These are phyloP conservation scores for Aquilaria sinensis DNA, from an alignment of 345 rosid species.

Conservation along the genomic window DNA sequence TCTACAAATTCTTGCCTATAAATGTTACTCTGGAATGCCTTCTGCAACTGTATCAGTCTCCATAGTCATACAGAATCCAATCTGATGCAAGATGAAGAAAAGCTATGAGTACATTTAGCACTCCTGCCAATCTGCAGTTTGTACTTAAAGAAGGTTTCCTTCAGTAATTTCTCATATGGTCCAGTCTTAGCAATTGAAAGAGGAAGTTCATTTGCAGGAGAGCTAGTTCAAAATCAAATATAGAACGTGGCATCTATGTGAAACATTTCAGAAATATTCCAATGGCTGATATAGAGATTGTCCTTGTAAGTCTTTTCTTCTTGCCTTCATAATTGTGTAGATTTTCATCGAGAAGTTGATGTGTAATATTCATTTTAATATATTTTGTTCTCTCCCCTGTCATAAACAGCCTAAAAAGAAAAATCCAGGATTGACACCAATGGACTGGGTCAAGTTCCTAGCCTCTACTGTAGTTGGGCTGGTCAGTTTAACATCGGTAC, in stretches of 20 bases:
- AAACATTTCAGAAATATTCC: slow-evolving; percentile 94
- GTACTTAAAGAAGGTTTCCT: not conserved
- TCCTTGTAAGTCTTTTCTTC: slow-evolving; percentile 54
- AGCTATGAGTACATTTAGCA: too few species aligned
- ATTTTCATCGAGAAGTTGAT: not conserved
- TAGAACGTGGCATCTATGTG: slow-evolving; percentile 61
- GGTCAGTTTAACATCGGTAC: slow-evolving; percentile 32
- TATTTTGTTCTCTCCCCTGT: not conserved
- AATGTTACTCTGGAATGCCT: too few species aligned
- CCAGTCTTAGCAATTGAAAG: not conserved
- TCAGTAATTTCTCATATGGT: too few species aligned
- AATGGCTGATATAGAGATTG: slow-evolving; percentile 95
- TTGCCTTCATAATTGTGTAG: slow-evolving; percentile 9
- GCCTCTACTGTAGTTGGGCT: slow-evolving; percentile 85
- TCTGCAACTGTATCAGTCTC: too few species aligned
- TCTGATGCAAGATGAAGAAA: too few species aligned
- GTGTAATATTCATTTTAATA: not conserved
- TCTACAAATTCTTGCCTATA: too few species aligned
- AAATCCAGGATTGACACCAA: slow-evolving; percentile 85
- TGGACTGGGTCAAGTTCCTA: slow-evolving; percentile 93
- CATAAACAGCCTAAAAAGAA: slow-evolving; percentile 80
- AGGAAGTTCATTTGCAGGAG: slow-evolving; percentile 35
- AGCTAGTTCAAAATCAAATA: slow-evolving; percentile 43
- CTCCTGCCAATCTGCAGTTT: not conserved
- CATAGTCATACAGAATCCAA: too few species aligned